Evolutionary conservation across 495 filamentous ascomycete species (phyloP), one percentile per base, ranked within the genome.

Genomic region (Neurospora discreta): DNA sequence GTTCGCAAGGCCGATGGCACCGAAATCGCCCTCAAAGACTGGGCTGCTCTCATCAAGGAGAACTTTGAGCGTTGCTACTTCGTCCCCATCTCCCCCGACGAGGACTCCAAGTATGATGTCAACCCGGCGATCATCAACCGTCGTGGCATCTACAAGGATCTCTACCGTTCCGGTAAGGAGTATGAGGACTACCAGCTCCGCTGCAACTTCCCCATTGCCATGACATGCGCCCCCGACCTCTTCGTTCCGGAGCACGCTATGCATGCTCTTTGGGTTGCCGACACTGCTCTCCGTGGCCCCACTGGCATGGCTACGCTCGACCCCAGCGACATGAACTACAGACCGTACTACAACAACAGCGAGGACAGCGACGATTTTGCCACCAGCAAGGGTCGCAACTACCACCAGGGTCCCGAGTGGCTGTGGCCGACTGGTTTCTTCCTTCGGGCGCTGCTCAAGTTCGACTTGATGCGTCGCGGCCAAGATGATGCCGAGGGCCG

Each of bases 331-430:
- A 84, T 92, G 39, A 97, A 98, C 78, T 99, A 99, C 80, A 90
- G 91, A 8, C 93, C 93, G 0, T 90, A 94, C 83, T 99, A 99
- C 83, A 89, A 89, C 83, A 99, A 99, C 82, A 91, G 91, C 58
- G 94, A 98, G 78, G 96, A 99, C 80, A 92, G 89, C 13, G 88
- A 86, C 42, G 92, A 97, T 78, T 98, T 97, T 77, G 86, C 90
- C 1, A 98, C 93, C 0, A 88, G 90, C 71, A 98, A 98, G 76
- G 96, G 96, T 16, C 85, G 96, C 20, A 98, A 97, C 78, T 99
- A 99, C 80, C 96, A 99, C 79, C 95, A 98, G 80, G 96, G 96
- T 2, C 96, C 96, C 0, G 96, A 99, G 80, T 99, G 96, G 96
- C 84, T 97, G n/a, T 99, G 96, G 96, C 96, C 94, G 2, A 93